Conservation (phyloP, 768 basidiomycete genomes). For the Leccinum incarnatum region DNA sequence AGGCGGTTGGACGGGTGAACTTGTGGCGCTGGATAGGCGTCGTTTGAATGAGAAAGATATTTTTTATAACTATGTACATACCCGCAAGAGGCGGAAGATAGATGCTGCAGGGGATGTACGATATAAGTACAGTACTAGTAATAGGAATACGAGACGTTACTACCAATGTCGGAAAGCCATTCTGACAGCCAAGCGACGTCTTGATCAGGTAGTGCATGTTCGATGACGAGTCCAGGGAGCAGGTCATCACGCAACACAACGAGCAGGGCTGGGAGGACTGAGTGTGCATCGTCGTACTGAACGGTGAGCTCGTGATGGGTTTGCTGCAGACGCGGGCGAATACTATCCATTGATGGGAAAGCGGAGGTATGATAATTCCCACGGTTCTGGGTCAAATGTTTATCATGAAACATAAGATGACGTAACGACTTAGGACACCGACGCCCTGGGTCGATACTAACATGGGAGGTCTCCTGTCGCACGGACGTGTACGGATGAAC, state of each 20-base stretch:
- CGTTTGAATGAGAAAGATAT: background rate
- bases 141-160: background rate
- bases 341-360: background rate
- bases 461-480: background rate
- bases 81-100: constrained; percentile 61
- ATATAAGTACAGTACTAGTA: background rate
- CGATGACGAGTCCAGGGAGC: constrained; percentile 57
- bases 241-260: constrained; percentile 52
- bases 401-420: background rate
- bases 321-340: constrained; percentile 32
- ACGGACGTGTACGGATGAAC: background rate
- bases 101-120: constrained; percentile 35
- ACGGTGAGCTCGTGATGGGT: constrained; percentile 48
- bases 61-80: constrained; percentile 29
- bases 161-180: constrained; percentile 69
- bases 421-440: background rate
- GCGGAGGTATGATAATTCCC: background rate
- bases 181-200: constrained; percentile 51
- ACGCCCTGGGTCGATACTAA: background rate
- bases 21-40: constrained; percentile 52
- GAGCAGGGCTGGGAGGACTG: constrained; percentile 48
- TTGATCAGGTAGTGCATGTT: constrained; percentile 48
- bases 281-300: constrained; percentile 49
- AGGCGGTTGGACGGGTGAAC: constrained; percentile 59
- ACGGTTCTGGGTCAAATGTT: background rate